Base-by-base conservation (phyloP, 495 filamentous ascomycete genomes). In the Aspergillus avenaceus region DNA sequence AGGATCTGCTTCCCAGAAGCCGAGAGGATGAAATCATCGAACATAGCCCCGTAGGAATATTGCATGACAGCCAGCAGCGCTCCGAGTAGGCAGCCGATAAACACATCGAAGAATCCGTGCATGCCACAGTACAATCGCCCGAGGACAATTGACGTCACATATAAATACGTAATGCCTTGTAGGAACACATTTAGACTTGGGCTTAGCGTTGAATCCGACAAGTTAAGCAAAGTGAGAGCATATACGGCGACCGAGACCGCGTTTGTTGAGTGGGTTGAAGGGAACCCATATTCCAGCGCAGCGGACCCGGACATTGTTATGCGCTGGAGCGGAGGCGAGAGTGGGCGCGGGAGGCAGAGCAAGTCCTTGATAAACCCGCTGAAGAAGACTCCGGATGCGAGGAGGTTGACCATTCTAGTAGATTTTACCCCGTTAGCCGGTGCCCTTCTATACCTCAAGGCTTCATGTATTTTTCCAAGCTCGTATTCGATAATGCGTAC, bases 261-360 rank as follows among this genome's bases (percentile, higher is more conserved):
- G 65, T 98, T 98, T 19, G 93, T 92, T 2, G 91, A 95, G 67
- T 98, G 93, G 0, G 93, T 96, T 11, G 91, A 96, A 3, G 93
- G 93, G 58, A 97, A 97, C 19, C 93, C 93, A 59, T 98, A 98
- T 62, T 98, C 93, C 29, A 98, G 78, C 16, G 92, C 91, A 6
- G 88, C 89, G 3, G 90, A 95, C 9, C 90, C 90, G 25, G 93
- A 97, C 90, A 96, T 96, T 44, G 90, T 96, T 61, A 98, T 97
- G 12, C 93, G 83, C 45, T 93, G 87, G 5, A 98, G 77, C 1
- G 93, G 93, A 14, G 93, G 93, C 3, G 93, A 97, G 9, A 97
- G 76, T 0, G 93, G 93, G 5, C 93, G 84, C 23, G 93, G 93
- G n/a, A 98, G 78, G 64, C 93, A 98, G 58, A 91, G 81, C 64